These are phyloP conservation scores for Amanita jacksonii DNA, from an alignment of 768 basidiomycete species.

Conservation along the genomic window DNA sequence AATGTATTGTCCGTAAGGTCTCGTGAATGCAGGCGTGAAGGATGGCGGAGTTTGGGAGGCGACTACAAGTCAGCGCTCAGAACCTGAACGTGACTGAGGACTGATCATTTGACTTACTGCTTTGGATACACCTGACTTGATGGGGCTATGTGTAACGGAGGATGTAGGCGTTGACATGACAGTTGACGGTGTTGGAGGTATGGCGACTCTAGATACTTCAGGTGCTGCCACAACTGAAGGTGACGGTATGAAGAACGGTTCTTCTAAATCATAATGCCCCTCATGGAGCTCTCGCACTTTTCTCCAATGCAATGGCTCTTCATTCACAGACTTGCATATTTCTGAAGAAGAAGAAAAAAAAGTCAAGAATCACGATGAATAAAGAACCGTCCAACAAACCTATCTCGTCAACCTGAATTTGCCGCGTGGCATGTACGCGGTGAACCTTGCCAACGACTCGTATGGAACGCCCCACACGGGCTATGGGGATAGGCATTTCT, in stretches of 20 bases:
- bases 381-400: conserved; percentile 29
- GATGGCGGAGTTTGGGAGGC: conserved; percentile 55
- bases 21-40: conserved; percentile 52
- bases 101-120: conserved; percentile 7
- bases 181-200: conserved; percentile 8
- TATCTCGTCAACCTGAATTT: conserved; percentile 39
- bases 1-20: conserved; percentile 68
- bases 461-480: conserved; percentile 37
- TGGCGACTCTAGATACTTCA: conserved; percentile 5
- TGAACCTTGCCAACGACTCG: conserved; percentile 37
- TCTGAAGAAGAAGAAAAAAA: conserved; percentile 29
- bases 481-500: conserved; percentile 25
- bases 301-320: conserved; percentile 51
- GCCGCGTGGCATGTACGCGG: conserved; percentile 30
- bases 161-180: conserved; percentile 10
- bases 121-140: conserved; percentile 13
- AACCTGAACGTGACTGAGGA: not conserved
- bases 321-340: conserved; percentile 38
- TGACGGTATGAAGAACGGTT: conserved; percentile 42
- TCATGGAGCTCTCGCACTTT: conserved; percentile 43
- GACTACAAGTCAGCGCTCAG: not conserved
- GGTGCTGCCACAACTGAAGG: conserved; percentile 12
- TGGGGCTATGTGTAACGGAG: conserved; percentile 20
- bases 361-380: conserved; percentile 1
- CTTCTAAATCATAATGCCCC: conserved; percentile 36